Evolutionary conservation across 2,329 filamentous ascomycete species (phyloP).

Genomic region (Penicillium sp.): DNA sequence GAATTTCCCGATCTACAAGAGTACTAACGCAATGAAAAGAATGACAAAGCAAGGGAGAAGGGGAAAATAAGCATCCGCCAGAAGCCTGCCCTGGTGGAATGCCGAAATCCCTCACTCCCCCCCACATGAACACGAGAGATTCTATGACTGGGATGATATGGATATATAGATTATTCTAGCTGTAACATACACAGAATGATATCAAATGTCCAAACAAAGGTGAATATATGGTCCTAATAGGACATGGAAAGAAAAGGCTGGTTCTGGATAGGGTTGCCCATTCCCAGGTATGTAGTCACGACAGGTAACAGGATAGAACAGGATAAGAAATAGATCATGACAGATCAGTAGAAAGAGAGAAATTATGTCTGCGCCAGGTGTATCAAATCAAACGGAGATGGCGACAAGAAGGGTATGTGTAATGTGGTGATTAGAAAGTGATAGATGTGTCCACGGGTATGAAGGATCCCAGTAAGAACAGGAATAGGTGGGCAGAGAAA

Average conservation of each 20-base stretch:
- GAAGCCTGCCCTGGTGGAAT: slow-evolving; percentile 13
- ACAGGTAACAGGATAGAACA: slow-evolving; percentile 10
- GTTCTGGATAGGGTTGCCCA: slow-evolving; percentile 1
- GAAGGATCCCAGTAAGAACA: slow-evolving; percentile 1
- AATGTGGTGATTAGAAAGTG: slow-evolving; percentile 16
- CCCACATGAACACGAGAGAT: slow-evolving; percentile 5
- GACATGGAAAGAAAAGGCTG: slow-evolving; percentile 5
- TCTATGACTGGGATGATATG: slow-evolving; percentile 8
- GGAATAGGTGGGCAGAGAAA: slow-evolving; percentile 3
- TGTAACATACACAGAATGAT: slow-evolving; percentile 3
- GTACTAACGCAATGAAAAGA: slow-evolving; percentile 1
- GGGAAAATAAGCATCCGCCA: slow-evolving; percentile 1
- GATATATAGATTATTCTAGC: slow-evolving; percentile 5
- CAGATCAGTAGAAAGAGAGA: slow-evolving; percentile 12
- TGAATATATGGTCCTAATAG: slow-evolving; percentile 3
- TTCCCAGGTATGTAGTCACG: slow-evolving; percentile 5
- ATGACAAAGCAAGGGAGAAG: slow-evolving; percentile 12
- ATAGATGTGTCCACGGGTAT: slow-evolving; percentile 4
- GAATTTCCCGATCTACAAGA: neutral
- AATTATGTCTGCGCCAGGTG: slow-evolving; percentile 1
- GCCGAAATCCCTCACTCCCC: slow-evolving; percentile 10
- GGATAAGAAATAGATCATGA: slow-evolving; percentile 14
- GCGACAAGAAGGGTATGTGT: slow-evolving; percentile 13
- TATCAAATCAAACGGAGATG: slow-evolving; percentile 5
- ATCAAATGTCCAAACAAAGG: neutral